Conservation (phyloP, 495 filamentous ascomycete genomes). For the Trichoderma orchidacearum region DNA sequence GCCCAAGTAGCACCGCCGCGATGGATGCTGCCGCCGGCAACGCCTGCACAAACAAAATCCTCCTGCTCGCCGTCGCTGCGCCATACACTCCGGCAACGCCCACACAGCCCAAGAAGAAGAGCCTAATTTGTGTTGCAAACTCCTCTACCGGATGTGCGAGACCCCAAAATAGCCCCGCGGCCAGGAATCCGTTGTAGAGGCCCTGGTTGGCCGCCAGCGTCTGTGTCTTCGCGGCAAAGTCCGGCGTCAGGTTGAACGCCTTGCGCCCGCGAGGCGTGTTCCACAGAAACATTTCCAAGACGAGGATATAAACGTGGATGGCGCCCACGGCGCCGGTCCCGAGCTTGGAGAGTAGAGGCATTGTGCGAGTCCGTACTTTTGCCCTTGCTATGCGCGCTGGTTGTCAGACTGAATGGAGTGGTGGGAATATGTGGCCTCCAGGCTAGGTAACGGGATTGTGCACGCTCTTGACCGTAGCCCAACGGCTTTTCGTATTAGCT, state of each 20-base stretch:
- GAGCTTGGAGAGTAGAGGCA: constrained; percentile 10
- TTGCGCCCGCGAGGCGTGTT: constrained; percentile 15
- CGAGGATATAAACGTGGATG: constrained; percentile 19
- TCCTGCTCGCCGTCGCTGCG: constrained; percentile 11
- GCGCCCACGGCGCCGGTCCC: constrained; percentile 9
- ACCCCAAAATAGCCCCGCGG: constrained; percentile 17
- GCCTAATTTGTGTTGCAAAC: constrained; percentile 12
- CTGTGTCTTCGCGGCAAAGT: constrained; percentile 14
- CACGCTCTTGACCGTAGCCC: no score
- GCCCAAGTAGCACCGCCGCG: neutral
- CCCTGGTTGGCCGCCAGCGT: constrained; percentile 19
- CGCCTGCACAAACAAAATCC: constrained; percentile 15
- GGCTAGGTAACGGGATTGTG: no score
- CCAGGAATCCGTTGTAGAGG: constrained; percentile 23
- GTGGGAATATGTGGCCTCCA: no score
- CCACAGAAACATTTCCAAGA: constrained; percentile 20
- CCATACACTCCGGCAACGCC: constrained; percentile 16
- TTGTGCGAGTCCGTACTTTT: neutral
- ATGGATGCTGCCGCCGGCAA: constrained; percentile 9
- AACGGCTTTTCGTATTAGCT: no score
- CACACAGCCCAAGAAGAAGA: constrained; percentile 20
- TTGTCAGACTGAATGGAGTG: neutral
- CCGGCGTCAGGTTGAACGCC: constrained; percentile 12
- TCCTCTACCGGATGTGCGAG: constrained; percentile 12
- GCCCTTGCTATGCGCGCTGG: neutral